Percentiles rank a stretch among this genome's conserved stretches.
These are phyloP conservation scores for Albugo candida DNA, from an alignment of 352 stramenopile species.

Conservation along the genomic window DNA sequence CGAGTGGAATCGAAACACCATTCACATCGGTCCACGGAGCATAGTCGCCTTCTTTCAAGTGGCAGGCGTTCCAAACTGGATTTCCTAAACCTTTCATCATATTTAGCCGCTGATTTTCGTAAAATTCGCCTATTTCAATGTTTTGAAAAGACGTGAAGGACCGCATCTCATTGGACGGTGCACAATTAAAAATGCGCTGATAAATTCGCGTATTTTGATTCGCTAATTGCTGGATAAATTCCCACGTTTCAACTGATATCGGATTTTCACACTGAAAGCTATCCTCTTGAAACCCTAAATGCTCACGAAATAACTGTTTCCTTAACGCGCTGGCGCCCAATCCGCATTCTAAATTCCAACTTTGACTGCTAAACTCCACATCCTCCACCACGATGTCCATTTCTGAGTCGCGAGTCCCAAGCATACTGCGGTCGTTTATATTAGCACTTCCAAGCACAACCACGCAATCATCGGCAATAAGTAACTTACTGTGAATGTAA, in stretches of 20 bases:
- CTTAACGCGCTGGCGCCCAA: slow-evolving; percentile 41
- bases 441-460: slow-evolving; percentile 12
- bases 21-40: slow-evolving; percentile 74
- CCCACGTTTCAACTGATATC: slow-evolving; percentile 37
- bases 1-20: slow-evolving; percentile 50
- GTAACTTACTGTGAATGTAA: slow-evolving; percentile 15
- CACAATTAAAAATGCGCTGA: slow-evolving; percentile 65
- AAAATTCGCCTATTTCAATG: slow-evolving; percentile 66
- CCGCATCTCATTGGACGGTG: slow-evolving; percentile 57
- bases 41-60: slow-evolving; percentile 68
- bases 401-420: slow-evolving; percentile 11
- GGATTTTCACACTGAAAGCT: slow-evolving; percentile 33
- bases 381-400: slow-evolving; percentile 10
- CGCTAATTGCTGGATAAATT: slow-evolving; percentile 34
- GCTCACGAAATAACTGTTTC: slow-evolving; percentile 67
- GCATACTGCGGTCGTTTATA: slow-evolving; percentile 12
- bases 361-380: slow-evolving; percentile 1
- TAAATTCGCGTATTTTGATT: slow-evolving; percentile 60
- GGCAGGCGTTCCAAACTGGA: slow-evolving; percentile 50
- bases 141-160: slow-evolving; percentile 57
- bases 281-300: slow-evolving; percentile 43
- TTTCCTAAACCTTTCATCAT: slow-evolving; percentile 32
- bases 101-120: slow-evolving; percentile 75
- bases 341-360: slow-evolving; percentile 9
- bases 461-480: slow-evolving; percentile 10